Evolutionary conservation across 2,329 filamentous ascomycete genomes (phyloP), one percentile per base, ranked within the genome.

Genomic region (Cercospora sp.): DNA sequence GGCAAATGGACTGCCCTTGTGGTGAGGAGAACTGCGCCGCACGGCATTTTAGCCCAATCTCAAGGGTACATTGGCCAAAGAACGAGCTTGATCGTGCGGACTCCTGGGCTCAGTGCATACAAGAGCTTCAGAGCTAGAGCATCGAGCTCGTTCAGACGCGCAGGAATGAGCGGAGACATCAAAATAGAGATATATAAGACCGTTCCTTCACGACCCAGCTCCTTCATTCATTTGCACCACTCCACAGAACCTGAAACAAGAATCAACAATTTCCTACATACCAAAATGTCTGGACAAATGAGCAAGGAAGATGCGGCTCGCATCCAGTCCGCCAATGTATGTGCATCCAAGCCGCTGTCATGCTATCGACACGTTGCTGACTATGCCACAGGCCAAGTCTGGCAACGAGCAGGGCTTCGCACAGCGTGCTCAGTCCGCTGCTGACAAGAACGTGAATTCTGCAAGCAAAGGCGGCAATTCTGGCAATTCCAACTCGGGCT

Each of bases 371-470:
- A 4, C 31, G 12, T 20, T 8, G 8, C 33, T 66, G 16, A 58
- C 33, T 16, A 16, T 3, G 6, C 16, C 9, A 9, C 51, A 70
- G 69, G 69, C 67, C 63, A 69, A 69, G 30, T 53, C 53, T 13
- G 69, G 67, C 42, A 69, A 69, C n/a, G 67, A 71, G 36, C 58
- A 57, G 5, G 67, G 65, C 10, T 71, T 69, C 53, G 65, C 67
- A 3, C 57, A 65, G 45, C 69, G 69, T 33, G 69, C 69, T 58
- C 69, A 71, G 67, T 58, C 64, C 33, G 65, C 69, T 12, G 70
- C 51, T 1, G 68, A 84, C 80, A 67, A 74, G 73, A 51, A 77
- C 55, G 65, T 51, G 9, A 72, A 60, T 48, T 31, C 67, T 48
- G 65, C 31, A 5, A 36, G 57, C 65, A 65, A 13, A 26, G 45